Evolutionary conservation across 768 basidiomycete genomes (phyloP).

Genomic region (Mycena amicta): DNA sequence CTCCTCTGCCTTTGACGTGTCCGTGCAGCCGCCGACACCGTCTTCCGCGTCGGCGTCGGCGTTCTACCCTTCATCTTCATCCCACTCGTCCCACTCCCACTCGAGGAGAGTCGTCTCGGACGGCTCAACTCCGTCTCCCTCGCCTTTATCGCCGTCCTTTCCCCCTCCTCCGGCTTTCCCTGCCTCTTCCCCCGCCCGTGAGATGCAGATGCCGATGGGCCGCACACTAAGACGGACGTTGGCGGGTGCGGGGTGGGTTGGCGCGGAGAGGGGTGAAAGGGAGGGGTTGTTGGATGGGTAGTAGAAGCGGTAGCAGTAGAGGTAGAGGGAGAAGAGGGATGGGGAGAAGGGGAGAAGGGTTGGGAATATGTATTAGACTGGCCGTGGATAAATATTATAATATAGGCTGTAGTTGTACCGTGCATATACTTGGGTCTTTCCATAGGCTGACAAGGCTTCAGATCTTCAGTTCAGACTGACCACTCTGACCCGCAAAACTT

Average conservation of each 20-base stretch:
- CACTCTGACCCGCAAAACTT: no score
- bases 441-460: no score
- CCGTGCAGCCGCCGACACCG: neutral
- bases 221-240: slow-evolving; percentile 2
- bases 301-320: no score
- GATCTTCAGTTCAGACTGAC: no score
- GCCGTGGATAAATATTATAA: no score
- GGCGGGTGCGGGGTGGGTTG: slow-evolving; percentile 7
- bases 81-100: neutral
- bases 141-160: neutral
- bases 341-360: no score
- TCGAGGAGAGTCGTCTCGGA: neutral
- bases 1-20: neutral
- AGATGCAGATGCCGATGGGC: neutral
- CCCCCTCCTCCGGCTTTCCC: no score
- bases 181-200: no score
- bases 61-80: neutral
- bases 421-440: no score
- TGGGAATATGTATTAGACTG: no score
- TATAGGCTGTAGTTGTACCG: no score
- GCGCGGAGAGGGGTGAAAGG: slow-evolving; percentile 1
- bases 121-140: neutral
- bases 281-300: slow-evolving; percentile 1
- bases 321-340: no score
- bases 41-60: neutral